Evolutionary conservation across 2,329 filamentous ascomycete species (phyloP), one percentile per base, ranked within the genome.

Genomic region (Beauveria australis): DNA sequence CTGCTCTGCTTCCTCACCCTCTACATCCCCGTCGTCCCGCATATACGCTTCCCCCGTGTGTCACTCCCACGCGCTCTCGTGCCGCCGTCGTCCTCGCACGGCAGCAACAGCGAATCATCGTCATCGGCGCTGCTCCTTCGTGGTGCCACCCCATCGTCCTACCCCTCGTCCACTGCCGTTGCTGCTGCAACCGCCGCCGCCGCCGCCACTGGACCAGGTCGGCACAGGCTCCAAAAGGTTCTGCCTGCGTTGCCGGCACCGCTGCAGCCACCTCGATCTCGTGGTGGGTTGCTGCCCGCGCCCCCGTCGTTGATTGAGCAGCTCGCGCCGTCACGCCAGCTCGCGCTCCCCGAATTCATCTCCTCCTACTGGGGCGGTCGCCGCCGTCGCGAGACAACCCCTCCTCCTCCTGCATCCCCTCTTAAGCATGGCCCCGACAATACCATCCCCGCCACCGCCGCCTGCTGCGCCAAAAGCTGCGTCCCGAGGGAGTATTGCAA

Each of bases 1-100:
- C 68, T 76, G 54, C 74, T 84, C 65, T 74, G 79, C 69, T 82
- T 84, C 66, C 64, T 81, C 63, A 77, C 76, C 61, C 67, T 82
- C 55, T 84, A 81, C 67, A 65, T 80, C 47, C 69, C 75, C 43
- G 71, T 73, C 44, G 67, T 73, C 41, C 69, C 68, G 51, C 49
- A 68, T 16, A 65, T 67, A 51, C 68, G 69, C 63, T 69, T 76
- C 44, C 72, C 74, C 26, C 66, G 72, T 37, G 65, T 73, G 48
- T 67, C 67, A 48, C 68, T 81, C 37, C 56, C 56, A n/a, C 56
- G 56, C 18, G 52, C 24, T 48, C 47, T 59, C 40, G 16, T 52
- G n/a, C 43, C 22, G 43, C 53, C 18, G 53, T 26, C 37, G 47
- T 28, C 63, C 33, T 63, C 52, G 59, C 56, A 22, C 48, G 16